Percentiles rank a stretch among this genome's conserved stretches.
Conservation (phyloP, 139 green algal genomes). For the Desmodesmus armatus region DNA sequence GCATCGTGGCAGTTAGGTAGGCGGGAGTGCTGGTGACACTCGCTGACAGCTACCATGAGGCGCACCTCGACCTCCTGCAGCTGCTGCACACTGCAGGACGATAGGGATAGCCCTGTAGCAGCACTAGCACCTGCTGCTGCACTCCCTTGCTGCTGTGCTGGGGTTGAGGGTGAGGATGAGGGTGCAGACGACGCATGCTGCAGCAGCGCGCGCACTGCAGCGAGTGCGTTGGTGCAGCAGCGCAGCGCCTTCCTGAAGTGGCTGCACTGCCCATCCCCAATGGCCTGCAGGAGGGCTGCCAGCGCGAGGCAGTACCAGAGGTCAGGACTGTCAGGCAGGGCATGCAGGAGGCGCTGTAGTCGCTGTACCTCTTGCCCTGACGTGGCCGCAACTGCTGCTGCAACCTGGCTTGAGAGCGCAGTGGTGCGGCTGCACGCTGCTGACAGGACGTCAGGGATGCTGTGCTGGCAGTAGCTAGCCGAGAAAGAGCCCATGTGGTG, state of each 20-base stretch:
- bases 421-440: neutral
- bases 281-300: constrained; percentile 36
- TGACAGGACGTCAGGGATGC: neutral
- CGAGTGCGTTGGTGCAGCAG: constrained; percentile 33
- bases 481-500: neutral
- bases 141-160: neutral
- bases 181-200: neutral
- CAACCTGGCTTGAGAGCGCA: constrained; percentile 9
- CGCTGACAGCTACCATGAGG: constrained; percentile 48
- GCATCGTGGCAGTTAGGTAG: neutral
- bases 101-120: too few relatives aligned
- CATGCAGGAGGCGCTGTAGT: constrained; percentile 32
- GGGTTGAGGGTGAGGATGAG: neutral
- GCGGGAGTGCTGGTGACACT: constrained; percentile 56
- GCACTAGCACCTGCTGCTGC: neutral
- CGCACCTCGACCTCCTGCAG: constrained; percentile 41
- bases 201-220: neutral
- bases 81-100: neutral
- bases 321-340: neutral
- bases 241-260: constrained; percentile 38
- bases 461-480: neutral
- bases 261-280: constrained; percentile 12
- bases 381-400: constrained; percentile 15
- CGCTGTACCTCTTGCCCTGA: constrained; percentile 29
- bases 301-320: constrained; percentile 48